phyloP scores from a whole-genome alignment of 495 filamentous ascomycete genomes.

The Penicillium ochrochloron region DNA sequence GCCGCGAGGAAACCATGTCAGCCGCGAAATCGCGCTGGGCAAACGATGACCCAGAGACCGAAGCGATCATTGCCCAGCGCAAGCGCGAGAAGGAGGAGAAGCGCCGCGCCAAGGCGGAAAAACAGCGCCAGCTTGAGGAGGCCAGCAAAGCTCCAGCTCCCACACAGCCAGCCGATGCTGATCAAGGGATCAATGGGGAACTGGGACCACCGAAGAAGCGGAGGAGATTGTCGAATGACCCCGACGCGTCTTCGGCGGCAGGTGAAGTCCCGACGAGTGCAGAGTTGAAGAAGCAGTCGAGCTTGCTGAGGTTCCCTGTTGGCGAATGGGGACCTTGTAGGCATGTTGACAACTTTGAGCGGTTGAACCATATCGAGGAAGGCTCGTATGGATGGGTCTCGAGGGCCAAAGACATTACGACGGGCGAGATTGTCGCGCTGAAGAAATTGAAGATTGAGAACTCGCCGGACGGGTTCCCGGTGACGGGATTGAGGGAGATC shows the following conservation, averaged over 20 bases:
- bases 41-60: slow-evolving; percentile 70
- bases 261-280: slow-evolving; percentile 33
- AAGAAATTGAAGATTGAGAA: slow-evolving; percentile 95
- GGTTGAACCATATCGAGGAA: slow-evolving; percentile 95
- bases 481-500: slow-evolving; percentile 92
- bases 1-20: slow-evolving; percentile 55
- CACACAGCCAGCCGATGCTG: slow-evolving; percentile 25
- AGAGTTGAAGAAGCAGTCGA: slow-evolving; percentile 29
- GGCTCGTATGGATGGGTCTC: slow-evolving; percentile 96
- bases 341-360: slow-evolving; percentile 87
- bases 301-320: slow-evolving; percentile 72
- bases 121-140: slow-evolving; percentile 73
- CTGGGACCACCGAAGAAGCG: slow-evolving; percentile 46
- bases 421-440: slow-evolving; percentile 86
- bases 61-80: slow-evolving; percentile 68
- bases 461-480: slow-evolving; percentile 82
- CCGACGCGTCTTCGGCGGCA: slow-evolving; percentile 33
- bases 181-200: slow-evolving; percentile 29
- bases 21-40: slow-evolving; percentile 84
- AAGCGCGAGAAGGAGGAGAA: slow-evolving; percentile 91
- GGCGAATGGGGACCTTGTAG: slow-evolving; percentile 74
- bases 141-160: slow-evolving; percentile 42
- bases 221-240: slow-evolving; percentile 53
- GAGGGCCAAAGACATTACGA: slow-evolving; percentile 75
- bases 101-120: slow-evolving; percentile 82